A percentile compares a stretch with the other conserved stretches of the same genome.
phyloP scores from a whole-genome alignment of 768 basidiomycete genomes.

The Mycena amicta region DNA sequence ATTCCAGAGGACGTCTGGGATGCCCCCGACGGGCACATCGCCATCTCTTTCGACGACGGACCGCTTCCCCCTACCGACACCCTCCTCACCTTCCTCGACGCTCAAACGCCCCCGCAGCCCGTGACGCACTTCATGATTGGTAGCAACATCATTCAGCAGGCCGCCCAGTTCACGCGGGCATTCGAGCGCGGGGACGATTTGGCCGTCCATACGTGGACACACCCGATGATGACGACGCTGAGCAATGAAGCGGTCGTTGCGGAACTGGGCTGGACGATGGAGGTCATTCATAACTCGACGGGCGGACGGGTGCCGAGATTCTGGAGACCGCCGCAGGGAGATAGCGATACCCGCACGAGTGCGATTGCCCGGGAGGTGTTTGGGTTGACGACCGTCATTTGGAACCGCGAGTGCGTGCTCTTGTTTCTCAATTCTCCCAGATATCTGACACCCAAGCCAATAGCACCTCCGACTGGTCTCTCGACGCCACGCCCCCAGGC shows the following conservation, averaged over 20 bases:
- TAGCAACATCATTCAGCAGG: neutral
- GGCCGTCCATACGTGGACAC: constrained; percentile 30
- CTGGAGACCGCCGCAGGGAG: constrained; percentile 46
- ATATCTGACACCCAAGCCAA: too few species aligned
- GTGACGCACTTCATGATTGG: constrained; percentile 1
- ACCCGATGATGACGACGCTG: constrained; percentile 53
- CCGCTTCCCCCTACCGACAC: constrained; percentile 43
- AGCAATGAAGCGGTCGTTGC: constrained; percentile 48
- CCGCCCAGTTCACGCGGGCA: neutral
- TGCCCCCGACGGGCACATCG: constrained; percentile 69
- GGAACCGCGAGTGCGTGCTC: constrained; percentile 80
- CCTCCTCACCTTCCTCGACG: neutral
- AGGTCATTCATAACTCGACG: constrained; percentile 57
- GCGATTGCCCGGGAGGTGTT: constrained; percentile 81
- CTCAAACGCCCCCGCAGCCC: neutral
- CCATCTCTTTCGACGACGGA: constrained; percentile 78
- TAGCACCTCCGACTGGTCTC: constrained; percentile 79
- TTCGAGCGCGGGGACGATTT: constrained; percentile 1
- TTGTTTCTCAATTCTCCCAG: too few species aligned
- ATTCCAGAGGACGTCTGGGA: constrained; percentile 71
- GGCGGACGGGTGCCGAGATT: constrained; percentile 61
- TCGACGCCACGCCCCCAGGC: constrained; percentile 40
- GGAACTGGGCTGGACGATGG: constrained; percentile 59
- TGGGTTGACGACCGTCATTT: constrained; percentile 73
- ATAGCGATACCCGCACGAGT: constrained; percentile 55